Conservation (phyloP, 371 early-diverging fungal genomes). For the Haplosporangium sp. region DNA sequence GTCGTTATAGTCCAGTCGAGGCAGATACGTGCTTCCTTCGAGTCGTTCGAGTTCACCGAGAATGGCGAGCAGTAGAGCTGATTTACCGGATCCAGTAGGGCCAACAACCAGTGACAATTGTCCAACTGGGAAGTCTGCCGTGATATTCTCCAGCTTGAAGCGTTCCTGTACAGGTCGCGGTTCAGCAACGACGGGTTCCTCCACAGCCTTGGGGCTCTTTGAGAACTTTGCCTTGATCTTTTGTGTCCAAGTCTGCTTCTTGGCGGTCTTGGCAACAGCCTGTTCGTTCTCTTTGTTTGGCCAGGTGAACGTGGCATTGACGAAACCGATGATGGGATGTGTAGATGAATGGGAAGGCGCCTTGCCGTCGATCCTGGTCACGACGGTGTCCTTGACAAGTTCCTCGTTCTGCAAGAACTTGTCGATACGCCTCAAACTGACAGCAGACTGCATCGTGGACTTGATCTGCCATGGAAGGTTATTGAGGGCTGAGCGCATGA, state of each 20-base stretch:
- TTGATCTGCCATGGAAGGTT: constrained; percentile 75
- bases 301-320: constrained; percentile 66
- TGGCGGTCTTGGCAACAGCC: constrained; percentile 11
- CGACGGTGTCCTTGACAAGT: constrained; percentile 51
- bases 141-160: constrained; percentile 64
- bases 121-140: constrained; percentile 67
- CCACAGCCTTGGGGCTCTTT: constrained; percentile 7
- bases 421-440: constrained; percentile 77
- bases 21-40: constrained; percentile 59
- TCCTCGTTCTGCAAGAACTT: constrained; percentile 76
- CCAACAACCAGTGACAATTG: constrained; percentile 84
- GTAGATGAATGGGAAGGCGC: constrained; percentile 6
- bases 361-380: constrained; percentile 43
- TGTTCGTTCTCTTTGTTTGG: constrained; percentile 52
- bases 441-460: constrained; percentile 71
- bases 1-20: constrained; percentile 55
- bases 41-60: constrained; percentile 65
- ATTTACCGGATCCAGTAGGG: constrained; percentile 83
- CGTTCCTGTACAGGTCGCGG: constrained; percentile 27
- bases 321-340: constrained; percentile 58
- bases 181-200: constrained; percentile 25
- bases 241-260: constrained; percentile 32
- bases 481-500: constrained; percentile 75
- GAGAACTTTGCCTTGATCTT: constrained; percentile 35
- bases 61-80: constrained; percentile 74